Evolutionary conservation across 306 rosid species (phyloP), one percentile per base, ranked within the genome.

Genomic region (Casuarina cunninghamiana): DNA sequence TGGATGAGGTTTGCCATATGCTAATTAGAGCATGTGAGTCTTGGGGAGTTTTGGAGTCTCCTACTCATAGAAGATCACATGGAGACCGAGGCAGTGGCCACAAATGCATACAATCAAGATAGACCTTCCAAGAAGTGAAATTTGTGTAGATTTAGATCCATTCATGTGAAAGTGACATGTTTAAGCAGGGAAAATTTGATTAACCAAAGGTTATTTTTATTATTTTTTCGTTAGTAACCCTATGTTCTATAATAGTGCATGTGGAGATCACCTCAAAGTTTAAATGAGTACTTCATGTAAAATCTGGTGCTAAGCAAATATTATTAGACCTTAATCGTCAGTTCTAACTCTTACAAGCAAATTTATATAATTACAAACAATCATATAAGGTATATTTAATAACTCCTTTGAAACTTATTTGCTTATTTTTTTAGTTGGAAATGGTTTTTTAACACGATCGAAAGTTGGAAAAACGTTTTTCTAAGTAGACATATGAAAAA

Each of bases 11-110:
- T 51, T 78, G 63, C 13, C 81, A 84, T 44, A 75, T 73, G 42
- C 53, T 86, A 42, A 84, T 85, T 51, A 82, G 69, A 84, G 86
- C 83, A 11, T 85, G 71, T 63, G 82, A 83, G 76, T 69, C 83
- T 74, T 78, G 45, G 79, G 63, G 72, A 60, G 82, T 68, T 75
- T 57, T 79, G 44, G 79, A 78, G 15, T 75, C 79, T 65, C 73
- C 77, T 61, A 48, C 72, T 71, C 83, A 79, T 21, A 83, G 53
- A 78, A 76, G 57, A 55, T 12, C 54, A 58, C 86, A 81, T 79
- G 78, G 78, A 76, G 85, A 84, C n/a, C 84, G 60, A 69, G 75
- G 75, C 32, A 73, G 65, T 70, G 87, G 82, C 38, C 84, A 83
- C 69, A 58, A 43, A 68, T 81, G 4, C 17, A 53, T 77, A 58